Evolutionary conservation across 768 basidiomycete genomes (phyloP).

Genomic region (Boletus bicolor): DNA sequence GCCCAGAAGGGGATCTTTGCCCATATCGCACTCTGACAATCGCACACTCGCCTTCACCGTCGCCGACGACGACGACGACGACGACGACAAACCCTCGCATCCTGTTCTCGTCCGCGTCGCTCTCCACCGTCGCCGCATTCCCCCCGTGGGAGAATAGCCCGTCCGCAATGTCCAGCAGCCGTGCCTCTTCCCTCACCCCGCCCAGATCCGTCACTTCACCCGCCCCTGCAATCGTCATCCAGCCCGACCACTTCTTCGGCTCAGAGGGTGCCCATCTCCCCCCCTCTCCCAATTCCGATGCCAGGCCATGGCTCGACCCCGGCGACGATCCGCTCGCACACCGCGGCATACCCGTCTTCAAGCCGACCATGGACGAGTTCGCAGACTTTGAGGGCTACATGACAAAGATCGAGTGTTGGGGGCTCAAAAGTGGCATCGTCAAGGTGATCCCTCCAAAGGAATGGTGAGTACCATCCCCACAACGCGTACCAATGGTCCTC

Average conservation of each 20-base stretch:
- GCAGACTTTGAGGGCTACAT: conserved; percentile 89
- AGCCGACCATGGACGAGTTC: conserved; percentile 90
- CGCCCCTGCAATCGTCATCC: conserved; percentile 46
- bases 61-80: conserved; percentile 7
- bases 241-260: conserved; percentile 85
- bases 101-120: background rate
- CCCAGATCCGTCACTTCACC: conserved; percentile 48
- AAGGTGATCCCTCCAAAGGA: conserved; percentile 95
- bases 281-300: conserved; percentile 62
- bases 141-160: conserved; percentile 7
- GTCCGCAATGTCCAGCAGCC: conserved; percentile 23
- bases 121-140: background rate
- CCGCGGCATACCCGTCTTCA: conserved; percentile 95
- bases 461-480: conserved; percentile 57
- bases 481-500: conserved; percentile 17
- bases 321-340: conserved; percentile 75
- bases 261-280: conserved; percentile 43
- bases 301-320: conserved; percentile 69
- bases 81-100: background rate
- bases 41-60: background rate
- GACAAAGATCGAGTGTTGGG: conserved; percentile 86
- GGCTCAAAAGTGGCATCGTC: conserved; percentile 84
- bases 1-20: conserved; percentile 4
- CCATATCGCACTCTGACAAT: conserved; percentile 1
- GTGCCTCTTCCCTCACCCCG: conserved; percentile 35